Evolutionary conservation across 495 filamentous ascomycete species (phyloP), one percentile per base, ranked within the genome.

Genomic region (Cercophora newfieldiana): DNA sequence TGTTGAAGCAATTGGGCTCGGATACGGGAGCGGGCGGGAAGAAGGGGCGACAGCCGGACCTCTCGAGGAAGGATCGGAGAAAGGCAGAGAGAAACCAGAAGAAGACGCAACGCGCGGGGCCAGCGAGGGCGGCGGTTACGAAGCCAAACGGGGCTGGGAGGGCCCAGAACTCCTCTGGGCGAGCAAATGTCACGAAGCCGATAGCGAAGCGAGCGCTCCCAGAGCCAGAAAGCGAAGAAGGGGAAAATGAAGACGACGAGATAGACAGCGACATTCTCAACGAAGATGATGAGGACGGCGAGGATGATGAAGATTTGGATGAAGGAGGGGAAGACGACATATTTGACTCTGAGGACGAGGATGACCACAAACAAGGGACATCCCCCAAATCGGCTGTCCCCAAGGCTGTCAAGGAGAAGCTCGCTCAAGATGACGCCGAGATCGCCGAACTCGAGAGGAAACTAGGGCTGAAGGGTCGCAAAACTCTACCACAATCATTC

Each of bases 371-470:
- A 55, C 73, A 81, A 8, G 56, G 72, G 10, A 50, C 69, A 33
- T 44, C 33, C 8, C 18, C 48, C 4, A 64, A 68, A 24, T 33
- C 71, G 1, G 77, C 79, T 56, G 58, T 89, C 12, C 85, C 91
- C 7, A 86, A 82, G 61, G 80, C 79, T 0, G 80, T 90, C 0
- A 87, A 86, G 73, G 83, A 88, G 6, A 89, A 85, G 66, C 78
- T 98, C 22, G 80, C 78, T 0, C 78, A 88, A 59, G 95, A 98
- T 63, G 92, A 97, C 69, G 88, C 86, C 2, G 91, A 97, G 66
- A 97, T 99, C 71, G 88, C 90, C 18, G 91, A 88, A 8, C 76
- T 97, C 63, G 96, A 99, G 78, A 92, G 88, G 79, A 96, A 91
- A 71, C 82, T 99, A 44, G 94, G 94, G 1, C 79, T 97, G 14